Percentiles rank a stretch among this genome's conserved stretches.
These are phyloP conservation scores for Candida xyloterini DNA, from an alignment of 805 yeast genomes.

Conservation along the genomic window DNA sequence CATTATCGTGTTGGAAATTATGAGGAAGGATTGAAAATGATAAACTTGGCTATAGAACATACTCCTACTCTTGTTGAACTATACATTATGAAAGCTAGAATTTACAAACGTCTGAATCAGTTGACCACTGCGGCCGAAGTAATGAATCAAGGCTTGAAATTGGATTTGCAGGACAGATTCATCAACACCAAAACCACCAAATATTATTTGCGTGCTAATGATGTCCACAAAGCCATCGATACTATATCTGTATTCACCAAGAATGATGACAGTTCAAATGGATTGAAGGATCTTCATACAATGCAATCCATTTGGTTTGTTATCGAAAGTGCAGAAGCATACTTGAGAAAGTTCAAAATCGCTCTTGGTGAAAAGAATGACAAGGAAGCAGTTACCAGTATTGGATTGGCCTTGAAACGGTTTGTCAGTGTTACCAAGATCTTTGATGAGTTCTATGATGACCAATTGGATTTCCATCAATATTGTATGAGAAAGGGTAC, in stretches of 20 bases:
- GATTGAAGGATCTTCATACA: conserved; percentile 78
- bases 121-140: conserved; percentile 56
- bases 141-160: conserved; percentile 66
- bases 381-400: conserved; percentile 39
- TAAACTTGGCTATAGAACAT: conserved; percentile 62
- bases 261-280: conserved; percentile 77
- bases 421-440: conserved; percentile 62
- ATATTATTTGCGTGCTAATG: conserved; percentile 74
- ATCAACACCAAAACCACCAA: conserved; percentile 85
- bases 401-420: conserved; percentile 80
- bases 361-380: conserved; percentile 30
- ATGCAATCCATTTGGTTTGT: conserved; percentile 94
- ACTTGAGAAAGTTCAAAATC: conserved; percentile 53
- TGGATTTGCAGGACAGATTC: conserved; percentile 88
- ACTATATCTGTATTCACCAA: conserved; percentile 78
- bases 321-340: conserved; percentile 80
- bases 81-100: conserved; percentile 74
- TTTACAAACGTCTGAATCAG: conserved; percentile 70
- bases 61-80: conserved; percentile 86
- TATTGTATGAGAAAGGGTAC: conserved; percentile 91
- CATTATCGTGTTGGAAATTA: conserved; percentile 55
- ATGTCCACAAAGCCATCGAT: conserved; percentile 70
- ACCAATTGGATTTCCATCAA: conserved; percentile 92
- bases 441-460: conserved; percentile 69
- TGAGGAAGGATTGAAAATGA: conserved; percentile 49